Percentiles rank a stretch among this genome's conserved stretches.
Evolutionary conservation across 2,329 filamentous ascomycete species (phyloP).

Genomic region (Fusarium vanettenii): DNA sequence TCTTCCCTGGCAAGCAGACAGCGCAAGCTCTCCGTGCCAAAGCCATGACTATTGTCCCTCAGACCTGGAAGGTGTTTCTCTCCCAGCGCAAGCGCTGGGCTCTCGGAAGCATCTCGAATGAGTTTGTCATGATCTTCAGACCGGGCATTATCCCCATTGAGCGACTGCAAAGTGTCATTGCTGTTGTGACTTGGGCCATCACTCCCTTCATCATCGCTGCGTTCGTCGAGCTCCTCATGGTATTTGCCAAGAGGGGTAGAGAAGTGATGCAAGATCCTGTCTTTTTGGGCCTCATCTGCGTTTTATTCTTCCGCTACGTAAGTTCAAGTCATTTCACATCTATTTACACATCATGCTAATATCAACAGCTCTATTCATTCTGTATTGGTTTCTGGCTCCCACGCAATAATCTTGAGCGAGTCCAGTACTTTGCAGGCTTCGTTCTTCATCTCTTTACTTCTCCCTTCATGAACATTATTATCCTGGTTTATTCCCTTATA

Average conservation of each 20-base stretch:
- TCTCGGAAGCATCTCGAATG: conserved; percentile 60
- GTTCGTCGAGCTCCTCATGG: conserved; percentile 50
- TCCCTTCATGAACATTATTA: conserved; percentile 57
- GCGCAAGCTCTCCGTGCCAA: conserved; percentile 60
- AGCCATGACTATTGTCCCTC: conserved; percentile 60
- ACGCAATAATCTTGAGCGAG: conserved; percentile 51
- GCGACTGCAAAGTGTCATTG: conserved; percentile 56
- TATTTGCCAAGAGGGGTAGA: conserved; percentile 48
- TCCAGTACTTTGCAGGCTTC: conserved; percentile 54
- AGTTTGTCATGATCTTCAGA: conserved; percentile 60
- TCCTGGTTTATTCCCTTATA: conserved; percentile 55
- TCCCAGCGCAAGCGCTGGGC: conserved; percentile 63
- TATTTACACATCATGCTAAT: conserved; percentile 7
- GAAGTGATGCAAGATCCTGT: conserved; percentile 50
- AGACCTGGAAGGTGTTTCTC: conserved; percentile 58
- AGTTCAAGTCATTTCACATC: too few species aligned
- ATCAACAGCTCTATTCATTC: conserved; percentile 53
- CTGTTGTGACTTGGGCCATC: conserved; percentile 60
- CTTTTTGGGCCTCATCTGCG: conserved; percentile 52
- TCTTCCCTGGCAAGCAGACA: conserved; percentile 56
- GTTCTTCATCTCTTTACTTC: conserved; percentile 52
- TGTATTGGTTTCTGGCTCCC: conserved; percentile 57
- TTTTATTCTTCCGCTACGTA: conserved; percentile 54
- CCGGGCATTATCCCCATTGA: conserved; percentile 57
- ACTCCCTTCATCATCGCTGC: conserved; percentile 58